A percentile compares a stretch with the other conserved stretches of the same genome.
These are phyloP conservation scores for Agroathelia rolfsii DNA, from an alignment of 1,284 basidiomycete genomes.

Conservation along the genomic window DNA sequence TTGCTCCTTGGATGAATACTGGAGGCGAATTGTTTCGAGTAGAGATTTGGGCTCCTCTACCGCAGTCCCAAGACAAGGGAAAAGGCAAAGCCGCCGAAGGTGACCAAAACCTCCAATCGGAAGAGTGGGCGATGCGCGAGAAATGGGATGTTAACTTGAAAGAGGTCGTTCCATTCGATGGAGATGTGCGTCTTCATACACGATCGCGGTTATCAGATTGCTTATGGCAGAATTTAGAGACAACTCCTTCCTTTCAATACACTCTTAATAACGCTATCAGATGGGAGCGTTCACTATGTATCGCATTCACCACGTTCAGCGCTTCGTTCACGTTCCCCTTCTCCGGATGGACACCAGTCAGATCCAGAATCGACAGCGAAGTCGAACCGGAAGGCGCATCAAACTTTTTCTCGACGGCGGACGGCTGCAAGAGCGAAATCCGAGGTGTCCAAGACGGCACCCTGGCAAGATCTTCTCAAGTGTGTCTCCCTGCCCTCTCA, in stretches of 20 bases:
- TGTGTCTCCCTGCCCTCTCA: slow-evolving; percentile 24
- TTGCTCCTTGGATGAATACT: slow-evolving; percentile 36
- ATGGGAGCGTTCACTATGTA: slow-evolving; percentile 50
- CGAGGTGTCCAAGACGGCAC: slow-evolving; percentile 31
- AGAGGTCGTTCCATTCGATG: slow-evolving; percentile 50
- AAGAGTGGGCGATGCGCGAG: slow-evolving; percentile 55
- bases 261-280: slow-evolving; percentile 53
- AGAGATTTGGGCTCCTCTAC: slow-evolving; percentile 45
- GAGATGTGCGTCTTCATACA: slow-evolving; percentile 39
- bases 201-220: slow-evolving; percentile 8
- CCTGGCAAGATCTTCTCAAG: slow-evolving; percentile 65
- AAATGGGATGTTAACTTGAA: slow-evolving; percentile 59
- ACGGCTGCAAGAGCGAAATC: slow-evolving; percentile 14
- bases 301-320: slow-evolving; percentile 24
- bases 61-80: slow-evolving; percentile 29
- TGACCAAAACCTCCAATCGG: slow-evolving; percentile 13
- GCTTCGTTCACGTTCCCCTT: slow-evolving; percentile 36
- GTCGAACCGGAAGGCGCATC: slow-evolving; percentile 21
- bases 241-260: slow-evolving; percentile 67
- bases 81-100: slow-evolving; percentile 31
- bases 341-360: slow-evolving; percentile 53
- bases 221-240: no score
- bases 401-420: slow-evolving; percentile 18
- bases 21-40: slow-evolving; percentile 39
- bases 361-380: slow-evolving; percentile 52